Evolutionary conservation across 176 grass and related monocot species (phyloP), one percentile per base, ranked within the genome.

Genomic region (bread wheat (Triticum aestivum)): DNA sequence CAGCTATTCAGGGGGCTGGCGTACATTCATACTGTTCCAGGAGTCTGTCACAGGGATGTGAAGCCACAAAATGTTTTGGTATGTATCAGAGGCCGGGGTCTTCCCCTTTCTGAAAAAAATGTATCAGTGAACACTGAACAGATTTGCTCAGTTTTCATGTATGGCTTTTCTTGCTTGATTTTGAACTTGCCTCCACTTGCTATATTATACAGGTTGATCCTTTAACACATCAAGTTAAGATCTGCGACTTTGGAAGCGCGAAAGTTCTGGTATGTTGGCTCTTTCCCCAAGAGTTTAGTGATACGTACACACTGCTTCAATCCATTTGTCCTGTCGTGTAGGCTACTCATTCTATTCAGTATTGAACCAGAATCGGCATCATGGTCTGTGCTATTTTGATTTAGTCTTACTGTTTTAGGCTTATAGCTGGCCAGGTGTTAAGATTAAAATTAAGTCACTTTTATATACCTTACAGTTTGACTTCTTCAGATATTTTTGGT

Each of bases 11-110:
- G 97, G 87, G 97, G 97, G 42, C 85, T 99, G 79, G 94, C 94
- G 85, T 99, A 99, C 75, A 97, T 99, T 65, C 97, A 99, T 89
- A 93, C 91, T 4, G 94, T 99, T 74, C 94, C 97, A 52, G 92
- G 91, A 89, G 89, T 97, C 72, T 94, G 94, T 71, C 97, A 99
- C 86, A 97, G 97, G 89, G 97, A 99, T 79, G 89, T 99, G 71
- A 99, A 94, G 85, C 92, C 92, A 21, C 92, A 94, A 82, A 94
- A 94, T 76, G 81, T 94, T 77, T 88, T 94, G 92, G 92, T 94
- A 94, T 18, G 51, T 54, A 18, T 54, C 15, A 54, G 51, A 54
- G 51, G 51, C 15, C 15, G 51, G 5, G 5, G 51, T 7, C 51
- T 54, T 54, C 51, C 51, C 51, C 51, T 54, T 54, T 18, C 51